phyloP scores from a whole-genome alignment of 2,329 filamentous ascomycete species.

The Penicillium sp. region DNA sequence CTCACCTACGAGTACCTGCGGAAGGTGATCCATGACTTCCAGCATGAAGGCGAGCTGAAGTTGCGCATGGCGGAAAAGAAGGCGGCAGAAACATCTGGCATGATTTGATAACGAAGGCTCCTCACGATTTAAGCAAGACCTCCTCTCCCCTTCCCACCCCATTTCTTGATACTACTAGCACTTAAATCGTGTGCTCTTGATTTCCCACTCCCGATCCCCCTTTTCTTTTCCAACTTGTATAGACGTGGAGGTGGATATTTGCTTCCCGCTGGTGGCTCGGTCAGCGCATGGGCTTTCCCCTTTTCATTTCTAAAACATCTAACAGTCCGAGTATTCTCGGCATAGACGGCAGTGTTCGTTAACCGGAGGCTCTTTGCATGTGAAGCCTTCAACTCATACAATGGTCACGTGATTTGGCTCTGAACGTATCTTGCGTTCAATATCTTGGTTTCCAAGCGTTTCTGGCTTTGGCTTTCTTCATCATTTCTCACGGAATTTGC shows the following conservation, averaged over 20 bases:
- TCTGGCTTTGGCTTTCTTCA: not conserved
- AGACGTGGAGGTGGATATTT: slow-evolving; percentile 15
- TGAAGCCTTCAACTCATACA: slow-evolving; percentile 16
- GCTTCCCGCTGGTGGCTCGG: slow-evolving; percentile 13
- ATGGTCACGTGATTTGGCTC: slow-evolving; percentile 9
- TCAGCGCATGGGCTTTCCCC: slow-evolving; percentile 17
- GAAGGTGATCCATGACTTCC: slow-evolving; percentile 53
- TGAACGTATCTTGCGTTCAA: not conserved
- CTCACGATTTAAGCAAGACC: slow-evolving; percentile 3
- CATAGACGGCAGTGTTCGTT: slow-evolving; percentile 18
- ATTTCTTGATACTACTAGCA: not conserved
- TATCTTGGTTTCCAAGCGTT: not conserved
- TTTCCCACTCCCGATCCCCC: not conserved
- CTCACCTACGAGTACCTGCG: slow-evolving; percentile 84
- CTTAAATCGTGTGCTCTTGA: not conserved
- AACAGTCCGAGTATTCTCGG: slow-evolving; percentile 11
- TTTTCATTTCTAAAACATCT: slow-evolving; percentile 15
- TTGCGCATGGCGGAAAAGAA: slow-evolving; percentile 22
- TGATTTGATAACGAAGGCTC: slow-evolving; percentile 21
- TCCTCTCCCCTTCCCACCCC: not conserved
- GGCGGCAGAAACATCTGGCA: slow-evolving; percentile 11
- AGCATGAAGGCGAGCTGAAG: slow-evolving; percentile 50
- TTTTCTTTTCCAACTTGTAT: slow-evolving; percentile 14
- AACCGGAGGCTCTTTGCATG: slow-evolving; percentile 15
- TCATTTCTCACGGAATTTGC: slow-evolving; percentile 3